Base-by-base conservation (phyloP, 2,329 filamentous ascomycete species). In the Talaromyces sp. region DNA sequence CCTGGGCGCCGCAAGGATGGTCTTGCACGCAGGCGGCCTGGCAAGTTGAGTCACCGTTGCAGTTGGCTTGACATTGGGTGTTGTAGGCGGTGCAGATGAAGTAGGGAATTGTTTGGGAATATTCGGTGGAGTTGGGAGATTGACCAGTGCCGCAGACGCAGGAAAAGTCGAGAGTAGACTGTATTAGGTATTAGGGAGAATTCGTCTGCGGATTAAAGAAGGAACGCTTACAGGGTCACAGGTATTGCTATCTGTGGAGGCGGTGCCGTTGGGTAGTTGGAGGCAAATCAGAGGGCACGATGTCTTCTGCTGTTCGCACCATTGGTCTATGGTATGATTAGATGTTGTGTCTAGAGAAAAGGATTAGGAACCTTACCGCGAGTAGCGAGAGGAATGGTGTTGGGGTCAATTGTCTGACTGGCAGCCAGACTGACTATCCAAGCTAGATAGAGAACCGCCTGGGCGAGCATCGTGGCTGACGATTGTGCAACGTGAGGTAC, bases 21-120 rank as follows among this genome's bases (percentile, higher is more conserved):
- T 86, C 72, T 25, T 78, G 70, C 33, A 83, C 81, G 75, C 86
- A 89, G 41, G 75, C 70, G 62, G 76, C 73, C 49, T 82, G 79
- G 74, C 86, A 89, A 49, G 71, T 70, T 64, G 81, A 81, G 71
- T 85, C 69, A 19, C 73, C 76, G 71, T 66, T 64, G 68, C 87
- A 89, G 69, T 76, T 77, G 13, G 68, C 70, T 27, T 86, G 84
- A 70, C 85, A 87, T 68, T 86, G 78, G 71, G 80, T 84, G 73
- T 84, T 85, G 76, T 78, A 80, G 68, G 86, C 80, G 10, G 81
- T 83, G 79, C 87, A 89, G 74, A 85, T 80, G 77, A 81, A 88
- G 80, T 84, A 89, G 19, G 87, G 86, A 61, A 89, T 80, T 15
- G 87, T 89, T 70, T 86, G 83, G 39, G 85, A 85, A 80, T 86